phyloP scores from a whole-genome alignment of 768 basidiomycete genomes.

The Lentinula detonsa region DNA sequence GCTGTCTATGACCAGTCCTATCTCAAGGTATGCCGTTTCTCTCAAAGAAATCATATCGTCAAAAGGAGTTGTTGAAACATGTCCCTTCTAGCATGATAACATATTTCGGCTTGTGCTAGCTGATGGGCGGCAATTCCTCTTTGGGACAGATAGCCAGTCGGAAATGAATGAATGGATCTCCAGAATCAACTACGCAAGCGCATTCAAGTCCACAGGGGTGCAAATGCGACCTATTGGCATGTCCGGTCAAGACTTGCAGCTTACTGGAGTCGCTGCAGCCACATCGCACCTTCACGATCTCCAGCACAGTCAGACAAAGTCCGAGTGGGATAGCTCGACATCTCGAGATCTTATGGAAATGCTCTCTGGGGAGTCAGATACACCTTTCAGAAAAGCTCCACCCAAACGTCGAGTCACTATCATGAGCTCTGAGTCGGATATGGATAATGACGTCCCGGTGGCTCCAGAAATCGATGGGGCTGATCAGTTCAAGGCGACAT shows the following conservation, averaged over 20 bases:
- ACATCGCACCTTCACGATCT: constrained; percentile 75
- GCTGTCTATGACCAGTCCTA: constrained; percentile 79
- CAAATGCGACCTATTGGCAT: constrained; percentile 73
- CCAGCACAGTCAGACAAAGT: constrained; percentile 28
- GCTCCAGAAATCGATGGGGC: constrained; percentile 54
- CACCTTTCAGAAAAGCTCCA: constrained; percentile 15
- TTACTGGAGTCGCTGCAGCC: constrained; percentile 83
- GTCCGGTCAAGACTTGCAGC: constrained; percentile 62
- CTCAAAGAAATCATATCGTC: background rate
- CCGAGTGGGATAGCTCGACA: constrained; percentile 38
- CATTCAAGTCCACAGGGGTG: constrained; percentile 83
- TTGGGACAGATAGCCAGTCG: constrained; percentile 62
- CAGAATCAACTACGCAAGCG: constrained; percentile 88
- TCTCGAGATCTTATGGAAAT: constrained; percentile 35
- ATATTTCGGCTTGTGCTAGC: constrained; percentile 75
- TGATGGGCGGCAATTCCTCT: constrained; percentile 75
- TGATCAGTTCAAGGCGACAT: constrained; percentile 74
- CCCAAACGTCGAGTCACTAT: constrained; percentile 24
- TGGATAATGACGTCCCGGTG: constrained; percentile 38
- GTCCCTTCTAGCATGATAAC: constrained; percentile 45
- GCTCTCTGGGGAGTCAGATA: constrained; percentile 25
- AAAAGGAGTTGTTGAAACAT: background rate
- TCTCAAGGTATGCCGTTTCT: constrained; percentile 50
- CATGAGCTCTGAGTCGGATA: constrained; percentile 19
- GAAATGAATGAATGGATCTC: constrained; percentile 91